A percentile compares a stretch with the other conserved stretches of the same genome.
These are phyloP conservation scores for Cymbopogon flexuosus DNA, from an alignment of 202 grass and related monocot genomes.

Conservation along the genomic window DNA sequence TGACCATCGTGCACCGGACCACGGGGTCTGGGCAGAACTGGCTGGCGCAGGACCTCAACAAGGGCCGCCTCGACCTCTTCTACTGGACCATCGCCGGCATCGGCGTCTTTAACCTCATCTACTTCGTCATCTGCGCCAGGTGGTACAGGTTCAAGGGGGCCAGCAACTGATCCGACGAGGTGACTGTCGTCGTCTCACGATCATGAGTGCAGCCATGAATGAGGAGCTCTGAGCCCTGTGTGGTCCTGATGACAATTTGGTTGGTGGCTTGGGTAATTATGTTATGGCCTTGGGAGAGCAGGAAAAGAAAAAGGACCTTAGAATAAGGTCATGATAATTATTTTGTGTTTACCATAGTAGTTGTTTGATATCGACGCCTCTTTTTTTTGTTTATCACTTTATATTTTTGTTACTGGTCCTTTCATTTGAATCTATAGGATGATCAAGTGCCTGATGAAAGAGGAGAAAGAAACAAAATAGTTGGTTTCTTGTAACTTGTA, in stretches of 20 bases:
- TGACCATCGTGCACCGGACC: slow-evolving; percentile 52
- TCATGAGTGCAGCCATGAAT: not conserved
- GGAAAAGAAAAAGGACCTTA: not conserved
- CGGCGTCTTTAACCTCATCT: slow-evolving; percentile 67
- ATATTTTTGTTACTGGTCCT: slow-evolving; percentile 15
- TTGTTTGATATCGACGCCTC: not conserved
- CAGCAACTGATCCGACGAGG: slow-evolving; percentile 27
- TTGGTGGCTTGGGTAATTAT: slow-evolving; percentile 8
- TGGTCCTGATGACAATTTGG: not conserved
- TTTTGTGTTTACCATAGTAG: slow-evolving; percentile 23
- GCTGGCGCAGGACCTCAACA: slow-evolving; percentile 83
- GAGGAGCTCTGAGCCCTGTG: not conserved
- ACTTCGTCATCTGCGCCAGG: slow-evolving; percentile 74
- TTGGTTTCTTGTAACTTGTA: slow-evolving; percentile 49
- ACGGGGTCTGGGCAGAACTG: slow-evolving; percentile 57
- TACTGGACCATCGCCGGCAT: slow-evolving; percentile 76
- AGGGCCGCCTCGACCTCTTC: slow-evolving; percentile 74
- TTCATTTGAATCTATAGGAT: slow-evolving; percentile 24
- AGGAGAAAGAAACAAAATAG: slow-evolving; percentile 36
- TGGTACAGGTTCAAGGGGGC: slow-evolving; percentile 96
- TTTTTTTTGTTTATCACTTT: not conserved
- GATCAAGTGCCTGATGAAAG: slow-evolving; percentile 3
- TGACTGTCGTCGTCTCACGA: not conserved
- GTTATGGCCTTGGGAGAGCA: not conserved
- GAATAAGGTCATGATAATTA: slow-evolving; percentile 32